A percentile compares a stretch with the other conserved stretches of the same genome.
Evolutionary conservation across 2,329 filamentous ascomycete genomes (phyloP).

Genomic region (Spiromastix sp.): DNA sequence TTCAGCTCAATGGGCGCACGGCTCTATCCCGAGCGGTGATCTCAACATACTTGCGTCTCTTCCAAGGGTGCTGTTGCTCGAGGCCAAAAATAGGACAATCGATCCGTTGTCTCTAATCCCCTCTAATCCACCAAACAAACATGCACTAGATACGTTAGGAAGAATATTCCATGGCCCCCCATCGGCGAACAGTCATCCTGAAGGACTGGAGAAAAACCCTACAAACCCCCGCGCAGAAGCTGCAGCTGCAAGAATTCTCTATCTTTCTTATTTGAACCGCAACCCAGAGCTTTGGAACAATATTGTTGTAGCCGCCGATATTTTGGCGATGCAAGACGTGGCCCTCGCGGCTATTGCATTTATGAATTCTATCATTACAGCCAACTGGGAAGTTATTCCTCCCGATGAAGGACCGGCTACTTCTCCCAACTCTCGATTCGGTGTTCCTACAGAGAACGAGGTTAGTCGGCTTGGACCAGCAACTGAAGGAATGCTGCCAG

Average conservation of each 20-base stretch:
- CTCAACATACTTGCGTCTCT: conserved; percentile 48
- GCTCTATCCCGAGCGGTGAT: conserved; percentile 44
- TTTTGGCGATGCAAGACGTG: conserved; percentile 46
- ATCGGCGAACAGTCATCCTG: conserved; percentile 5
- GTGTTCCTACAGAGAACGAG: conserved; percentile 30
- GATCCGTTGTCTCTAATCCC: conserved; percentile 42
- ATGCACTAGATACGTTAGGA: conserved; percentile 45
- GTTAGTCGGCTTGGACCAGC: conserved; percentile 28
- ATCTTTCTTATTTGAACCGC: conserved; percentile 43
- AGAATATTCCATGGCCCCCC: conserved; percentile 46
- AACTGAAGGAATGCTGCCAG: conserved; percentile 25
- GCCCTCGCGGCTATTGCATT: conserved; percentile 46
- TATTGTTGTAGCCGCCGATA: conserved; percentile 44
- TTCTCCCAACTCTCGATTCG: conserved; percentile 18
- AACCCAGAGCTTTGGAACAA: conserved; percentile 43
- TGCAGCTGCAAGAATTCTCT: conserved; percentile 44
- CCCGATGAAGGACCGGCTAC: conserved; percentile 14
- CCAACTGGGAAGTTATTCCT: conserved; percentile 41
- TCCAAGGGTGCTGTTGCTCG: conserved; percentile 43
- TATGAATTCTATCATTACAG: conserved; percentile 42
- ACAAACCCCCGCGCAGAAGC: conserved; percentile 37
- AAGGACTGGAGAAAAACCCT: conserved; percentile 21
- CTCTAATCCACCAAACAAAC: conserved; percentile 41
- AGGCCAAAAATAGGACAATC: conserved; percentile 26
- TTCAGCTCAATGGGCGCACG: conserved; percentile 41